phyloP scores from a whole-genome alignment of 768 basidiomycete species.

The Fomitopsis serialis region DNA sequence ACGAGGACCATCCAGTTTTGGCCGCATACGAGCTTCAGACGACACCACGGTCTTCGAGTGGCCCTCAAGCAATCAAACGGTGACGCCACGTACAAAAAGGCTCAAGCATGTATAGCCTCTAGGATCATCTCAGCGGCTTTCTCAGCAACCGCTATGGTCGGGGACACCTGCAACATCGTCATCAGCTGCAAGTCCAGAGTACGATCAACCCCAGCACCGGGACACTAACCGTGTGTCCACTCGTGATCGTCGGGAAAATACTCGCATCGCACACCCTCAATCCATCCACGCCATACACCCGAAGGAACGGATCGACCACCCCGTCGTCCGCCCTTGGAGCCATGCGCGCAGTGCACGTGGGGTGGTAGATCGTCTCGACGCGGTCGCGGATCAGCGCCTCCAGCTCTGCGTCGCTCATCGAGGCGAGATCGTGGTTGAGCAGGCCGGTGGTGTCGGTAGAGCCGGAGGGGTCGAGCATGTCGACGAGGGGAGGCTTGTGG shows the following conservation, averaged over 20 bases:
- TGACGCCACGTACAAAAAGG: too few relatives aligned
- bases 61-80: too few relatives aligned
- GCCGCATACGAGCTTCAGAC: too few relatives aligned
- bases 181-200: neutral
- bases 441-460: conserved; percentile 20
- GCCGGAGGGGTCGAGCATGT: conserved; percentile 27
- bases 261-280: conserved; percentile 46
- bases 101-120: too few relatives aligned
- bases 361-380: conserved; percentile 39
- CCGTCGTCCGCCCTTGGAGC: conserved; percentile 30
- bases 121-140: neutral
- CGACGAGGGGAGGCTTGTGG: conserved; percentile 31
- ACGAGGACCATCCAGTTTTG: too few relatives aligned
- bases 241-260: conserved; percentile 36
- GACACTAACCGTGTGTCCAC: conserved; percentile 40
- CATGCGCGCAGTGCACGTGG: conserved; percentile 37
- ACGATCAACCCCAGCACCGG: neutral
- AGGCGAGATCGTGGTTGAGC: conserved; percentile 34
- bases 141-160: neutral
- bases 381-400: conserved; percentile 27
- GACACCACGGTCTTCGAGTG: too few relatives aligned
- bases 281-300: conserved; percentile 37
- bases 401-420: conserved; percentile 29
- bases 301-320: conserved; percentile 38
- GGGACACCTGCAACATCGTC: neutral